Percentiles rank a stretch among this genome's conserved stretches.
Evolutionary conservation across 331 rosid species (phyloP).

Genomic region (Prunus yedoensis): DNA sequence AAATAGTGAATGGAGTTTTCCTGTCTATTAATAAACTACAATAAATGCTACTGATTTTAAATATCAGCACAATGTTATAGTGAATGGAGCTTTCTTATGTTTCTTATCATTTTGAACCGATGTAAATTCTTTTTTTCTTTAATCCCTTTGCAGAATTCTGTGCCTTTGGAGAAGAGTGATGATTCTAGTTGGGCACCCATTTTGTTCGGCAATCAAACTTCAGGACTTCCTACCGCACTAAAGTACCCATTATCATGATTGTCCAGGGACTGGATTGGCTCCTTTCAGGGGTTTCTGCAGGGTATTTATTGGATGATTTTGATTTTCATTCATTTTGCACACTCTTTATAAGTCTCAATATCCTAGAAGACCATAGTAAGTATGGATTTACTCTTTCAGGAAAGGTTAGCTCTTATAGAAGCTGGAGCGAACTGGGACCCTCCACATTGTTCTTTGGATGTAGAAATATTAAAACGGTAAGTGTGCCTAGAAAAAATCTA

Average conservation of each 20-base stretch:
- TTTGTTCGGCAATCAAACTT: conserved; percentile 94
- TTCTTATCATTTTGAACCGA: background rate
- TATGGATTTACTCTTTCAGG: conserved; percentile 51
- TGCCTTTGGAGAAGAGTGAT: conserved; percentile 59
- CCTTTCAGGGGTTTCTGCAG: conserved; percentile 99
- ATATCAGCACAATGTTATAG: background rate
- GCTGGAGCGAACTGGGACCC: conserved; percentile 72
- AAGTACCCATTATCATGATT: conserved; percentile 86
- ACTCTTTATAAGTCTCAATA: background rate
- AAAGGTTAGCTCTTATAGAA: conserved; percentile 78
- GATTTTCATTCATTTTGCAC: conserved; percentile 17
- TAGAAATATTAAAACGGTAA: conserved; percentile 83
- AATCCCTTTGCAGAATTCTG: conserved; percentile 55
- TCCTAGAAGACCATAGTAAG: conserved; percentile 6
- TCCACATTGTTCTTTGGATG: conserved; percentile 89
- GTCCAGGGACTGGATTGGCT: conserved; percentile 99
- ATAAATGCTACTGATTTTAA: background rate
- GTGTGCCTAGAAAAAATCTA: conserved; percentile 6
- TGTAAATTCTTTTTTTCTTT: background rate
- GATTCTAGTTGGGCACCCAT: conserved; percentile 93
- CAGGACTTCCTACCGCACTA: conserved; percentile 74
- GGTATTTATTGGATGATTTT: conserved; percentile 49
- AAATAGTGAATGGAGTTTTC: background rate
- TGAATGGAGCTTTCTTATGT: background rate
- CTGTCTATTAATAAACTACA: background rate